These are phyloP conservation scores for Metschnikowia anglica DNA, from an alignment of 805 yeast genomes.

Conservation along the genomic window DNA sequence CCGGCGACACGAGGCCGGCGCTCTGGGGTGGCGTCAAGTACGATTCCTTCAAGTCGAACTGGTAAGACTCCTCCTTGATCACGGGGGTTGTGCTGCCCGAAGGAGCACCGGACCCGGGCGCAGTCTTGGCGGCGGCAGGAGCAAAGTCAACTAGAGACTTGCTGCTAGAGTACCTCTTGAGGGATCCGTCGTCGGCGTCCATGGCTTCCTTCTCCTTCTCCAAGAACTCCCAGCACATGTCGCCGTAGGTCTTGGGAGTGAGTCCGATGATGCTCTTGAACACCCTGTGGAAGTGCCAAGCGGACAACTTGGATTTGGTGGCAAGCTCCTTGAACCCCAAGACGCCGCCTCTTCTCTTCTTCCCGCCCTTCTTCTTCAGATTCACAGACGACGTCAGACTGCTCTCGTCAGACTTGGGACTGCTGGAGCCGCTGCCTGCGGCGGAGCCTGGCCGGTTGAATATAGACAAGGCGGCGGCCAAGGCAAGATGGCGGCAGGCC, in stretches of 20 bases:
- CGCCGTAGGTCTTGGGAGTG: constrained; percentile 88
- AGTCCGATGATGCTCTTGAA: constrained; percentile 83
- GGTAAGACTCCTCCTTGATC: constrained; percentile 7
- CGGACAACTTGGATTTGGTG: constrained; percentile 74
- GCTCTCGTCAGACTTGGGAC: constrained; percentile 21
- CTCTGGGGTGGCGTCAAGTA: constrained; percentile 10
- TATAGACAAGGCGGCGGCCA: constrained; percentile 62
- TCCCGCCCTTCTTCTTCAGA: constrained; percentile 20
- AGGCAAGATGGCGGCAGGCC: constrained; percentile 81
- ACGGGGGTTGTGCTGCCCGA: constrained; percentile 2
- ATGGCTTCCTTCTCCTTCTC: constrained; percentile 25
- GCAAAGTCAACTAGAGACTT: neutral
- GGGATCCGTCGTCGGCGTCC: constrained; percentile 3
- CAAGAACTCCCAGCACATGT: constrained; percentile 67
- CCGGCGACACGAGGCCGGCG: constrained; percentile 2
- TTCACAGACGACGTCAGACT: constrained; percentile 4
- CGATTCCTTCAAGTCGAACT: constrained; percentile 3
- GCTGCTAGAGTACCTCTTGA: neutral
- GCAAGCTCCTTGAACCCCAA: constrained; percentile 86
- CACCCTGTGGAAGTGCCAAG: constrained; percentile 93
- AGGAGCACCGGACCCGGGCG: neutral
- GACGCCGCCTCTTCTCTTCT: constrained; percentile 71
- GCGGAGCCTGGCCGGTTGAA: constrained; percentile 19
- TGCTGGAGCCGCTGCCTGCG: constrained; percentile 23
- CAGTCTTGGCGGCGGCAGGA: neutral